phyloP scores from a whole-genome alignment of 2,329 filamentous ascomycete species.

The Ophiostoma ulmi region DNA sequence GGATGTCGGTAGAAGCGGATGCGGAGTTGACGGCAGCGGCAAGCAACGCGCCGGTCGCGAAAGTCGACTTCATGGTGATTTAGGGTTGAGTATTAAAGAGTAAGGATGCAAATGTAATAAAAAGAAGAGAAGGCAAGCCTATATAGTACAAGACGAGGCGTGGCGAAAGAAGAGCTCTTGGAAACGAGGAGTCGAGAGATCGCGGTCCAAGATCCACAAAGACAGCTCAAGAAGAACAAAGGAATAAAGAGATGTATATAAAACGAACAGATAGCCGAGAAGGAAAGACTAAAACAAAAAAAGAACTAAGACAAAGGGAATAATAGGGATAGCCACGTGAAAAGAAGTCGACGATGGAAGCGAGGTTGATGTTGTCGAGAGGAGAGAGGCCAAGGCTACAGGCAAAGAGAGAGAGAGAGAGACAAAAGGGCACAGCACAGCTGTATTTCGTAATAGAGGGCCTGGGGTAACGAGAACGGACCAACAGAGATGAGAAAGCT shows the following conservation, averaged over 20 bases:
- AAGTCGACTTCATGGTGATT: constrained; percentile 30
- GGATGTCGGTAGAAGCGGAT: constrained; percentile 24
- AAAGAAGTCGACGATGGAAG: neutral
- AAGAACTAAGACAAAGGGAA: neutral
- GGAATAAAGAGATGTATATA: neutral
- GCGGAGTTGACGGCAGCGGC: constrained; percentile 22
- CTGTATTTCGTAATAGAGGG: neutral
- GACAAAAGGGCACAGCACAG: constrained; percentile 1
- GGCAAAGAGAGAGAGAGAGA: neutral
- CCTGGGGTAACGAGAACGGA: neutral
- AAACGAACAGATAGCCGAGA: neutral
- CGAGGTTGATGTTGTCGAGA: constrained; percentile 8
- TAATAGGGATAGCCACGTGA: neutral
- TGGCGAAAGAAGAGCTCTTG: neutral
- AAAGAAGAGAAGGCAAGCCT: neutral
- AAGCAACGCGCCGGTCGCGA: constrained; percentile 29
- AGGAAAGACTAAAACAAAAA: neutral
- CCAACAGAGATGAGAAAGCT: neutral
- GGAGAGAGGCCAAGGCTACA: neutral
- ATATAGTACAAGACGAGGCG: neutral
- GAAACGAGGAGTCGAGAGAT: neutral
- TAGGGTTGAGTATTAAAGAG: neutral
- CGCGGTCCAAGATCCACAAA: neutral
- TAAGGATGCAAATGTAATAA: neutral
- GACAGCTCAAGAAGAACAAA: neutral